These are phyloP conservation scores for Berberis thunbergii DNA, from an alignment of 164 flowering plant species.

Conservation along the genomic window DNA sequence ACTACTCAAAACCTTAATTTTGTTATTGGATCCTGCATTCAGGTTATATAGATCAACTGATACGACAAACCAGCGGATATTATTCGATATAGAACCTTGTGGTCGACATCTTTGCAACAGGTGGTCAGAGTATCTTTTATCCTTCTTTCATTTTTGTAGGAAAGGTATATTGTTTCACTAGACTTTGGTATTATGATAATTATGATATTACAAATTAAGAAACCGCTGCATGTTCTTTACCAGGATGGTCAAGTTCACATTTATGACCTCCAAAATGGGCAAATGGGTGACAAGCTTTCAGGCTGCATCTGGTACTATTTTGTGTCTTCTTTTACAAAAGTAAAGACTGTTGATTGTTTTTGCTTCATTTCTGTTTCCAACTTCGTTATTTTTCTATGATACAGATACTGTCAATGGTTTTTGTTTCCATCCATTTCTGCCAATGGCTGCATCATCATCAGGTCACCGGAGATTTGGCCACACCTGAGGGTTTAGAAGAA, in stretches of 20 bases:
- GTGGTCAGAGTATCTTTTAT: slow-evolving; percentile 69
- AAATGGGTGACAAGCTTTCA: slow-evolving; percentile 79
- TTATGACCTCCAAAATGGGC: slow-evolving; percentile 91
- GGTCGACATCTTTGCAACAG: slow-evolving; percentile 91
- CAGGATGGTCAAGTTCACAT: slow-evolving; percentile 92
- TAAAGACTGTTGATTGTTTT: not conserved
- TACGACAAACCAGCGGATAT: slow-evolving; percentile 73
- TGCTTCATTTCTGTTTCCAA: not conserved
- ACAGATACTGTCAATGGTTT: slow-evolving; percentile 86
- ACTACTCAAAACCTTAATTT: not conserved
- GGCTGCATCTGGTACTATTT: slow-evolving; percentile 73
- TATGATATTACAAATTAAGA: not conserved
- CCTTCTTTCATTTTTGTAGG: not conserved
- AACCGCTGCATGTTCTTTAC: not conserved
- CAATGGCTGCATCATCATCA: slow-evolving; percentile 81
- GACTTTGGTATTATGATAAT: not conserved
- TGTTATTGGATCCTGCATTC: slow-evolving; percentile 10
- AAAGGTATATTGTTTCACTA: not conserved
- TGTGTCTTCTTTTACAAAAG: too few species aligned
- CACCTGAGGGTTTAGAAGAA: slow-evolving; percentile 43
- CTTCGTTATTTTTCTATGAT: slow-evolving; percentile 1
- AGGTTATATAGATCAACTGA: slow-evolving; percentile 88
- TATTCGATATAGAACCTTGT: slow-evolving; percentile 78
- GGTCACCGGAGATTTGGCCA: slow-evolving; percentile 83
- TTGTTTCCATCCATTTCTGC: slow-evolving; percentile 77